Base-by-base conservation (phyloP, 352 stramenopile genomes). In the Phytophthora parvispora region DNA sequence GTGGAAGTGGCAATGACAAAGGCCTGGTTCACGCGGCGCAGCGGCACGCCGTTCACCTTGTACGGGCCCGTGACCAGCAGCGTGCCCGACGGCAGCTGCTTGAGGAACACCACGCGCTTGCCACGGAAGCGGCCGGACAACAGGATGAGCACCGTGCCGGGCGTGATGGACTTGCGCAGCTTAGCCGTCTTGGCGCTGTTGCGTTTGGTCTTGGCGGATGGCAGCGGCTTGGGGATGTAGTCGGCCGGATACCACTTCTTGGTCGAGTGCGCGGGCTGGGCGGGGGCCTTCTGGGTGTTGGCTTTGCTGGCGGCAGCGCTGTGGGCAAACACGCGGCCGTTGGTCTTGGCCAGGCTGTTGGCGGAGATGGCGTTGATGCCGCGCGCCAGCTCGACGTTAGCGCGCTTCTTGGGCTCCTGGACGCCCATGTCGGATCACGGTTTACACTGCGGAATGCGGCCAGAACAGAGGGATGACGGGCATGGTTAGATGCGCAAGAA, bases 1-100 rank as follows among this genome's bases (percentile, higher is more conserved):
- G 97, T 99, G 40, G 92, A 98, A 16, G 98, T 99, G 54, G 94
- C 98, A 77, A 99, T 99, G 32, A 99, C 97, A 83, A 99, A 99
- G 18, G 96, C 91, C 87, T 99, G 97, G 87, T 99, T 99, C 57
- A 99, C 96, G 61, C 98, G 97, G 70, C 98, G 93, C 47, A 99
- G 82, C 38, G 98, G 98, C 27, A 99, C 98, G 70, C 98, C 98
- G 86, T 99, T 99, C 42, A 99, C 91, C 89, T 99, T 98, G 91
- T 99, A 99, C 27, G 98, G 98, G 67, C 98, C 98, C 91, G 96
- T 98, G 18, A 99, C 97, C 16, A 99, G 84, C 28, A 99, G 81
- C 59, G 99, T 89, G 65, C 98, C 98, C 38, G 97, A 99, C 55
- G 92, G 89, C 34, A 99, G 86, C 64, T 98, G 88, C 83, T 99